phyloP scores from a whole-genome alignment of 768 basidiomycete genomes.

The Russula virescens region DNA sequence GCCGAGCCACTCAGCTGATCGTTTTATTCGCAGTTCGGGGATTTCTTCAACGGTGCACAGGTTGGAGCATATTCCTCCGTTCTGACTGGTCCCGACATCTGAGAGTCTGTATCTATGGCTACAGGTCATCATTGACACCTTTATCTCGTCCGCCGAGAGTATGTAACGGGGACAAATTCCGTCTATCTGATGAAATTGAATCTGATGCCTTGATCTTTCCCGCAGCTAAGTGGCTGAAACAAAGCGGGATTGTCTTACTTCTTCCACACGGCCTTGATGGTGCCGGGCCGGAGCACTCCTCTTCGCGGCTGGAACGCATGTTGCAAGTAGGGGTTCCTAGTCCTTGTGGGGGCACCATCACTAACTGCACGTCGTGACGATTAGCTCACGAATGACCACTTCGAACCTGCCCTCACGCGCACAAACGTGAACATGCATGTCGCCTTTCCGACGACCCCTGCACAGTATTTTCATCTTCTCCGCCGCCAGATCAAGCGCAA shows the following conservation, averaged over 20 bases:
- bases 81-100: background rate
- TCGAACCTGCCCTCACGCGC: slow-evolving; percentile 30
- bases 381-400: slow-evolving; percentile 75
- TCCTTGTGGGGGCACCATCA: background rate
- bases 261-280: slow-evolving; percentile 90
- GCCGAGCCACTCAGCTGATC: background rate
- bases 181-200: background rate
- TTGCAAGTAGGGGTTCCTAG: slow-evolving; percentile 56
- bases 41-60: slow-evolving; percentile 90
- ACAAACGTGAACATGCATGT: slow-evolving; percentile 79
- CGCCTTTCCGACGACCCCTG: slow-evolving; percentile 80
- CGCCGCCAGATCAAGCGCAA: slow-evolving; percentile 79
- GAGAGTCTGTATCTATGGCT: background rate
- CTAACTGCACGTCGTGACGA: slow-evolving; percentile 4
- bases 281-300: slow-evolving; percentile 91
- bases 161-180: slow-evolving; percentile 27
- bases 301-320: slow-evolving; percentile 82
- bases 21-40: slow-evolving; percentile 59
- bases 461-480: slow-evolving; percentile 92
- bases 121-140: slow-evolving; percentile 84
- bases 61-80: slow-evolving; percentile 30
- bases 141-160: slow-evolving; percentile 82
- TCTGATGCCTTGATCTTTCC: slow-evolving; percentile 7
- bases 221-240: slow-evolving; percentile 87
- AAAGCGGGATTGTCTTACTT: slow-evolving; percentile 81